Percentiles rank a stretch among this genome's conserved stretches.
phyloP scores from a whole-genome alignment of 1,139 yeast genomes.

The Lodderomyces margitis region DNA sequence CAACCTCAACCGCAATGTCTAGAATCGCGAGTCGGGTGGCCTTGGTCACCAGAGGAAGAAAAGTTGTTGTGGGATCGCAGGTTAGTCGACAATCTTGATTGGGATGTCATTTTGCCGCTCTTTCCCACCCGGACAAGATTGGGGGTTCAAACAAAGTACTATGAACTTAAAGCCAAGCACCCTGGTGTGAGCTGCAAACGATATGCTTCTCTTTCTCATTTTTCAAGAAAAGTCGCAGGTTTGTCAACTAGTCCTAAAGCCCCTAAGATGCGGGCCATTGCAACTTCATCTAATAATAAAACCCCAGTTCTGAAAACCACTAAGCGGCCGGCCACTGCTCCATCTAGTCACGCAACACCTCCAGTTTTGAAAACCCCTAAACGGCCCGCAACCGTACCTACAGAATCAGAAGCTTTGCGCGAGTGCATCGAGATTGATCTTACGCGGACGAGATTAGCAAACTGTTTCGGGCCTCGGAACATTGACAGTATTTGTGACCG shows the following conservation, averaged over 20 bases:
- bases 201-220: no score
- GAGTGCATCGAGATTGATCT: conserved; percentile 8
- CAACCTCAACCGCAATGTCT: neutral
- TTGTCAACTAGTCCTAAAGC: no score
- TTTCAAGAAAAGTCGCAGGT: no score
- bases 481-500: conserved; percentile 7
- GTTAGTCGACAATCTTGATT: neutral
- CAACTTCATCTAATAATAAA: no score
- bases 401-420: neutral
- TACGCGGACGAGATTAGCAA: conserved; percentile 4
- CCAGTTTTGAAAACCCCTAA: no score
- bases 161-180: no score
- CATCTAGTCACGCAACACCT: no score
- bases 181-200: no score
- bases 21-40: neutral
- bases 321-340: no score
- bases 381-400: neutral
- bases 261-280: no score
- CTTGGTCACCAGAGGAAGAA: neutral
- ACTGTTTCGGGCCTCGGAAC: conserved; percentile 2
- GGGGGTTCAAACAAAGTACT: neutral
- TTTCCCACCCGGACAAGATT: neutral
- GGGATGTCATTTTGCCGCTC: neutral
- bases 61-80: neutral
- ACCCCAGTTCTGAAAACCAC: no score